These are phyloP conservation scores for Petunia secreta DNA, from an alignment of 257 asterid species.

Conservation along the genomic window DNA sequence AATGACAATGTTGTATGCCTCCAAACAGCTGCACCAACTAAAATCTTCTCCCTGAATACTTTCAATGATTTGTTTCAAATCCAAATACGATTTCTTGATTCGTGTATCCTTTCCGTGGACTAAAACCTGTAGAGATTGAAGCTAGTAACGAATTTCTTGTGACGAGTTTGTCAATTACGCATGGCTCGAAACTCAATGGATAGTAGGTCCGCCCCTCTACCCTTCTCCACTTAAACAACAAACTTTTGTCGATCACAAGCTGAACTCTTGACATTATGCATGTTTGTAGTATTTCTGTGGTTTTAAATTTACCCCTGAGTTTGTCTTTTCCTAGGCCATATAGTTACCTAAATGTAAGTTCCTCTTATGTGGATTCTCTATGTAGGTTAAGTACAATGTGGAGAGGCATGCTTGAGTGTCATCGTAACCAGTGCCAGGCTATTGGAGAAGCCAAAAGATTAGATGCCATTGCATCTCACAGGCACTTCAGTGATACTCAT, in stretches of 20 bases:
- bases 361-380: conserved; percentile 14
- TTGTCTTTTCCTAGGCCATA: not conserved
- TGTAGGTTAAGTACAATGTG: conserved; percentile 82
- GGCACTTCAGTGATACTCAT: conserved; percentile 72
- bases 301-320: not conserved
- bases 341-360: conserved; percentile 8
- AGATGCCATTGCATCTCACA: conserved; percentile 71
- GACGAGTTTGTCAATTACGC: not conserved
- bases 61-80: not conserved
- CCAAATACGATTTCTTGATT: not conserved
- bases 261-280: not conserved
- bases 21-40: not conserved
- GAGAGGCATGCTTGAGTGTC: conserved; percentile 94
- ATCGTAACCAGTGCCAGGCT: conserved; percentile 81
- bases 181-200: not conserved
- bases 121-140: not conserved
- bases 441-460: conserved; percentile 76
- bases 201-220: too few species aligned
- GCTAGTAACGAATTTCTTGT: not conserved
- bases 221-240: too few species aligned
- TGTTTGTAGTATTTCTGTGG: not conserved
- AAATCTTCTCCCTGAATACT: conserved; percentile 13
- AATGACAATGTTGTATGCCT: not conserved
- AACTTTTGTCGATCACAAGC: too few species aligned
- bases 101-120: not conserved